Conservation (phyloP, 2,329 filamentous ascomycete genomes). For the Epichloe glyceriae region DNA sequence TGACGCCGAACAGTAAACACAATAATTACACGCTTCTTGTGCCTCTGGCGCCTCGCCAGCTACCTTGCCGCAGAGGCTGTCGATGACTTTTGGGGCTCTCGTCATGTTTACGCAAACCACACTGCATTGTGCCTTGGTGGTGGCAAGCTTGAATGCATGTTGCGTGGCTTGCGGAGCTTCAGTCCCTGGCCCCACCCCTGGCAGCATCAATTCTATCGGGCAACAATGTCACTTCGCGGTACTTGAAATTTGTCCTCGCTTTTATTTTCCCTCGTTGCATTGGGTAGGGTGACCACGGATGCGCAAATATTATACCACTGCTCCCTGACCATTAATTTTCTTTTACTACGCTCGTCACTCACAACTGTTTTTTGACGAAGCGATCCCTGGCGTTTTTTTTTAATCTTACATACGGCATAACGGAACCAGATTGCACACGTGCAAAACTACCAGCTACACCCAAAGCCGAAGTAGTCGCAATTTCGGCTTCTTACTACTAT, state of each 20-base stretch:
- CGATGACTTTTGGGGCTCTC: not conserved
- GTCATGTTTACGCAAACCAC: not conserved
- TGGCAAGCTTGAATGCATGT: not conserved
- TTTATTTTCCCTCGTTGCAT: slow-evolving; percentile 3
- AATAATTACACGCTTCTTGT: not conserved
- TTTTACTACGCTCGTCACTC: not conserved
- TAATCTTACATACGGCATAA: slow-evolving; percentile 2
- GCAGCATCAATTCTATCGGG: not conserved
- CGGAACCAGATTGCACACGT: not conserved
- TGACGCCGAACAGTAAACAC: slow-evolving; percentile 20
- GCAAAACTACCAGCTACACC: not conserved
- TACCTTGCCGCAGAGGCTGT: not conserved
- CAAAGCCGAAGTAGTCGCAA: not conserved
- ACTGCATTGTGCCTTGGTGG: not conserved
- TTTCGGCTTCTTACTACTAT: not conserved
- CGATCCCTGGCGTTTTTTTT: slow-evolving; percentile 7
- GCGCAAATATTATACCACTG: slow-evolving; percentile 3
- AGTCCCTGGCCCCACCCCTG: not conserved
- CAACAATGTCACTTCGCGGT: not conserved
- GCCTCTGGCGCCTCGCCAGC: not conserved
- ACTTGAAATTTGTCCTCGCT: not conserved
- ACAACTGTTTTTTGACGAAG: not conserved
- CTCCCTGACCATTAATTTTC: not conserved
- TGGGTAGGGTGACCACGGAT: slow-evolving; percentile 5
- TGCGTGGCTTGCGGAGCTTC: not conserved